phyloP scores from a whole-genome alignment of 2,329 filamentous ascomycete genomes.

The Fusarium sublunatum region DNA sequence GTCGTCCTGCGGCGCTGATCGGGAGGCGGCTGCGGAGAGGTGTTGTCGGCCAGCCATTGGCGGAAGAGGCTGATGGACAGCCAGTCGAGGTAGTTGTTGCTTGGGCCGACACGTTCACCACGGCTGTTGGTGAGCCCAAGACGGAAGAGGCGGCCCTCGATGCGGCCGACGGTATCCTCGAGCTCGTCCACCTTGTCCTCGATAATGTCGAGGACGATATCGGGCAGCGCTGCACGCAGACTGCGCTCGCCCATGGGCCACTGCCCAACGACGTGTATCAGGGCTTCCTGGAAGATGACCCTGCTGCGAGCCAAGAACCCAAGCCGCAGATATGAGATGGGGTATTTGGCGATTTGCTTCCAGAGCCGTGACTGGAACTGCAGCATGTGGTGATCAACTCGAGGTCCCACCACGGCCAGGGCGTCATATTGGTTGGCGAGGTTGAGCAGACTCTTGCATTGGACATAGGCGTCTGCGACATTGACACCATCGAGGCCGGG shows the following conservation, averaged over 20 bases:
- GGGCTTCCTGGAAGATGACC: slow-evolving; percentile 85
- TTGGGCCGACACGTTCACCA: slow-evolving; percentile 84
- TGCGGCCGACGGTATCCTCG: slow-evolving; percentile 80
- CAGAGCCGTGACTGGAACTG: slow-evolving; percentile 91
- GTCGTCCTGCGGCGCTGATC: slow-evolving; percentile 45
- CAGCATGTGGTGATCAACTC: slow-evolving; percentile 92
- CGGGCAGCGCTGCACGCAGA: slow-evolving; percentile 78
- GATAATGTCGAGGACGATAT: slow-evolving; percentile 84
- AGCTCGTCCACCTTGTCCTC: slow-evolving; percentile 96
- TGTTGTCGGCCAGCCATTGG: slow-evolving; percentile 93
- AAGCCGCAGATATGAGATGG: slow-evolving; percentile 89
- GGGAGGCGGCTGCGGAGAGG: slow-evolving; percentile 68
- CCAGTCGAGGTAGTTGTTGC: slow-evolving; percentile 88
- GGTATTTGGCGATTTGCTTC: slow-evolving; percentile 97
- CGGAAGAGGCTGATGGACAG: slow-evolving; percentile 87
- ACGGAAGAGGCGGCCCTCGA: slow-evolving; percentile 85
- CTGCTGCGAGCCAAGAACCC: slow-evolving; percentile 87
- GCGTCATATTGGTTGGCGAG: slow-evolving; percentile 97
- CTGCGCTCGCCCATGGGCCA: slow-evolving; percentile 87
- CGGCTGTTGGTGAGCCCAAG: slow-evolving; percentile 80
- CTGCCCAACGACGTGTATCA: slow-evolving; percentile 94
- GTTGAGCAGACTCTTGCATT: slow-evolving; percentile 89
- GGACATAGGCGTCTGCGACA: slow-evolving; percentile 91
- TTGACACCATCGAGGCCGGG: slow-evolving; percentile 85
- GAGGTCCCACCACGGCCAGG: slow-evolving; percentile 84